A percentile compares a stretch with the other conserved stretches of the same genome.
These are phyloP conservation scores for Coemansia sp. DNA, from an alignment of 192 early-diverging fungal species.

Conservation along the genomic window DNA sequence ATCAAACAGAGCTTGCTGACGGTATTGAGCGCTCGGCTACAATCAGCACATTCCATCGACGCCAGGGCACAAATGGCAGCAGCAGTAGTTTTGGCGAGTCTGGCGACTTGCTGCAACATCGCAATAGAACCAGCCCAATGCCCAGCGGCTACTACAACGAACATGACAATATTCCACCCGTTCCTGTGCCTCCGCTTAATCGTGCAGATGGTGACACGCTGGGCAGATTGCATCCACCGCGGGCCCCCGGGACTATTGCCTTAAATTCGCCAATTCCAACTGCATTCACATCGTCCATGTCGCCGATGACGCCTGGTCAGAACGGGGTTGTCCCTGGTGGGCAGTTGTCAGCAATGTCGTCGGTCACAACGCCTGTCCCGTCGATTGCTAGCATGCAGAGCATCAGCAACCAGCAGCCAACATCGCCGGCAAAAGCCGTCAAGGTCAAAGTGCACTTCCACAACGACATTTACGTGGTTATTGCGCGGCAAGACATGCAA, in stretches of 20 bases:
- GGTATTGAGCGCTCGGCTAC: slow-evolving; percentile 49
- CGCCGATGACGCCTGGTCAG: slow-evolving; percentile 36
- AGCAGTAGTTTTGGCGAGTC: slow-evolving; percentile 29
- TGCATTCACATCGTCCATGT: slow-evolving; percentile 37
- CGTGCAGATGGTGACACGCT: slow-evolving; percentile 10
- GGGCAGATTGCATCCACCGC: slow-evolving; percentile 4
- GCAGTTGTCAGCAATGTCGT: slow-evolving; percentile 24
- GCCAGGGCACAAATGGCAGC: slow-evolving; percentile 43
- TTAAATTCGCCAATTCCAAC: slow-evolving; percentile 33
- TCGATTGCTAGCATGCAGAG: slow-evolving; percentile 8
- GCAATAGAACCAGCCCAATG: slow-evolving; percentile 38
- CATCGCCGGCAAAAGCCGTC: slow-evolving; percentile 51
- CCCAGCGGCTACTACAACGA: slow-evolving; percentile 18
- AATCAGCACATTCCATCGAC: slow-evolving; percentile 34
- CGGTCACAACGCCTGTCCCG: slow-evolving; percentile 26
- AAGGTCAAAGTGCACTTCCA: slow-evolving; percentile 90
- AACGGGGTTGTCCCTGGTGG: background rate
- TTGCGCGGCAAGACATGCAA: slow-evolving; percentile 72
- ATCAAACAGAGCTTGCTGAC: slow-evolving; percentile 36
- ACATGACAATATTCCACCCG: slow-evolving; percentile 25
- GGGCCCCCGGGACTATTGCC: slow-evolving; percentile 24
- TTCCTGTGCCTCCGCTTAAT: slow-evolving; percentile 36
- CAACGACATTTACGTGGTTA: slow-evolving; percentile 84
- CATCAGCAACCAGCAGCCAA: slow-evolving; percentile 16
- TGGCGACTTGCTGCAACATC: slow-evolving; percentile 8